Evolutionary conservation across 108 stramenopile genomes (phyloP).

Genomic region (Nitzschia sp.): DNA sequence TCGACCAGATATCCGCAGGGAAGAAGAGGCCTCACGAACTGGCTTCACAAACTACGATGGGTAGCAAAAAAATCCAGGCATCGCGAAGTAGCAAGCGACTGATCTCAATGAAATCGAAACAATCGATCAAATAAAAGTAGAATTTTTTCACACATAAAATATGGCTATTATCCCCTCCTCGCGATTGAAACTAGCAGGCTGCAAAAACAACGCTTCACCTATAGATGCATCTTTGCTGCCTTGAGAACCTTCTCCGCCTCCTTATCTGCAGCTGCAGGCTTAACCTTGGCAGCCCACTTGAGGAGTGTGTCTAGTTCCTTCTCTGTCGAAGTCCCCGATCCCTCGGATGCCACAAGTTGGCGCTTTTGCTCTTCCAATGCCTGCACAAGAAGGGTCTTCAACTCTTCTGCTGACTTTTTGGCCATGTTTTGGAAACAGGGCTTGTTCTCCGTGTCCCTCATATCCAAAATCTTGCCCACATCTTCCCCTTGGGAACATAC

Average conservation of each 20-base stretch:
- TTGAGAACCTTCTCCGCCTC: constrained; percentile 81
- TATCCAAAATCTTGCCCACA: constrained; percentile 76
- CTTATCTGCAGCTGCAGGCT: constrained; percentile 76
- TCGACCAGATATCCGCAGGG: constrained; percentile 74
- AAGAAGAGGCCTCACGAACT: constrained; percentile 62
- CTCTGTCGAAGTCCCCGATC: constrained; percentile 65
- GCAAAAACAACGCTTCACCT: background rate
- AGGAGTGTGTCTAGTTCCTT: constrained; percentile 69
- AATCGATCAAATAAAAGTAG: no score
- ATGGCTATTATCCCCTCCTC: no score
- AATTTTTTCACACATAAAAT: background rate
- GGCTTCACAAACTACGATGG: constrained; percentile 34
- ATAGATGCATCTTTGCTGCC: constrained; percentile 43
- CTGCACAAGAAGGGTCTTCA: constrained; percentile 59
- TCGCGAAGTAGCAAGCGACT: no score
- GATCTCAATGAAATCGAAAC: no score
- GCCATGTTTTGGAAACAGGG: constrained; percentile 77
- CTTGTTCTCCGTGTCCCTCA: constrained; percentile 50
- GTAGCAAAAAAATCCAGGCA: background rate
- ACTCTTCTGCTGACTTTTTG: constrained; percentile 61
- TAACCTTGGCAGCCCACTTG: constrained; percentile 81
- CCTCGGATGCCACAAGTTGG: constrained; percentile 63
- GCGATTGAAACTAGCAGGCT: no score
- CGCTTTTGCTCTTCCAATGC: constrained; percentile 72
- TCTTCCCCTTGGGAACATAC: constrained; percentile 75